Conservation (phyloP, 108 stramenopile genomes). For the Nitzschia palea region DNA sequence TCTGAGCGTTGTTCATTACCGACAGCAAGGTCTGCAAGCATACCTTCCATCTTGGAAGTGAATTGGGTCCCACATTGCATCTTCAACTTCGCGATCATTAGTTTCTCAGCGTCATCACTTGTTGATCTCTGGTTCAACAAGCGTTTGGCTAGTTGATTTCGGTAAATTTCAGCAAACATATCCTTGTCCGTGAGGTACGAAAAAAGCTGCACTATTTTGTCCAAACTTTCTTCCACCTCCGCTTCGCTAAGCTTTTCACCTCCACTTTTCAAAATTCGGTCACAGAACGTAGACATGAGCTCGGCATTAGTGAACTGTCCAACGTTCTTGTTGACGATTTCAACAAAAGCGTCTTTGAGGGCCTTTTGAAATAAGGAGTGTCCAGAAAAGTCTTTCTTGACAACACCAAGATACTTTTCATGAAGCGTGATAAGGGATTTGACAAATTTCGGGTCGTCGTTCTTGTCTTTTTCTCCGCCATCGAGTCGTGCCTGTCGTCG, state of each 20-base stretch:
- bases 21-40: constrained; percentile 97
- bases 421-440: constrained; percentile 95
- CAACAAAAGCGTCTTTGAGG: constrained; percentile 98
- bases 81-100: constrained; percentile 99
- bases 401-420: constrained; percentile 93
- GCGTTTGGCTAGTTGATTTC: constrained; percentile 97
- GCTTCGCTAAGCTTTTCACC: constrained; percentile 95
- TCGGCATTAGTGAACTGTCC: constrained; percentile 96
- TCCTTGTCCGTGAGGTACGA: constrained; percentile 99
- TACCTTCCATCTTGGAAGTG: constrained; percentile 99
- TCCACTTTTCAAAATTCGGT: constrained; percentile 97
- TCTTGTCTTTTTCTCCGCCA: constrained; percentile 89
- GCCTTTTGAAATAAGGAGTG: constrained; percentile 98
- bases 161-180: constrained; percentile 98
- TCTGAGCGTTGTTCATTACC: constrained; percentile 90
- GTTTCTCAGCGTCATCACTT: constrained; percentile 96
- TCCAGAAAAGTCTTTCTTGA: constrained; percentile 89
- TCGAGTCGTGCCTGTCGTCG: constrained; percentile 88
- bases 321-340: constrained; percentile 97
- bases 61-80: constrained; percentile 99
- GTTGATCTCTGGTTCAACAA: constrained; percentile 96
- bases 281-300: constrained; percentile 97
- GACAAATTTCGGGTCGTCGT: constrained; percentile 96
- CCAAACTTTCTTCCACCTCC: constrained; percentile 93
- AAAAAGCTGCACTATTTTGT: constrained; percentile 95